Evolutionary conservation across 1,284 basidiomycete genomes (phyloP), one percentile per base, ranked within the genome.

Genomic region (Moniliella sp.): DNA sequence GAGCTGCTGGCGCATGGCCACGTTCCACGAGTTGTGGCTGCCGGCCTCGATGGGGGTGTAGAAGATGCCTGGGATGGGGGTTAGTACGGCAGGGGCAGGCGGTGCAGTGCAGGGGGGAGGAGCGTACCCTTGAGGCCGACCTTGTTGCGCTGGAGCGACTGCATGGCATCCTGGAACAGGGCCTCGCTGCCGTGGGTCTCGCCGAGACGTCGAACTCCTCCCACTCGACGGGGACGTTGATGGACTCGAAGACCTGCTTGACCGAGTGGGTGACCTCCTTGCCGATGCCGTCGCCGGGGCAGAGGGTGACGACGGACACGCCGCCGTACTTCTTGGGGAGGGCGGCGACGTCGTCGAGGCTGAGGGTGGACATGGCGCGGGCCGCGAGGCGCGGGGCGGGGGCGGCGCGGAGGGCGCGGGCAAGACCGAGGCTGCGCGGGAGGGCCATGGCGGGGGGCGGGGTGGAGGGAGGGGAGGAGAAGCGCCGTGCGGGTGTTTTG

Each of bases 11-110:
- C 91, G 80, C 82, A 99, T 93, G 45, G 91, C 91, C 39, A 99
- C 88, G 64, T 99, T 99, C 91, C 91, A 97, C 42, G 86, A 94
- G 56, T 91, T 86, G 67, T 97, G 91, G 15, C 84, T 86, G 21
- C 75, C 75, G 61, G 82, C 78, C 36, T 86, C 91, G 57, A 91
- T 84, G 48, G 88, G 91, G 29, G 91, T 99, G 69, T 88, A 94
- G 43, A 97, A 78, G 52, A 97, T 94, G 56, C 91, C 83, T 91
- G 17, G 15, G 30, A 25, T 7, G 27, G 4, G 14, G 1, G 13
- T n/a, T 10, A 26, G 9, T 9, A 31, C 12, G 17, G n/a, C 15
- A 13, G n/a, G 23, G 15, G 18, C 19, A 34, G 28, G 28, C 11
- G n/a, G 8, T 10, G 4, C 27, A 16, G 18, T 19, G n/a, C 11